Conservation (phyloP, 257 asterid genomes). For the Voacanga thouarsii region DNA sequence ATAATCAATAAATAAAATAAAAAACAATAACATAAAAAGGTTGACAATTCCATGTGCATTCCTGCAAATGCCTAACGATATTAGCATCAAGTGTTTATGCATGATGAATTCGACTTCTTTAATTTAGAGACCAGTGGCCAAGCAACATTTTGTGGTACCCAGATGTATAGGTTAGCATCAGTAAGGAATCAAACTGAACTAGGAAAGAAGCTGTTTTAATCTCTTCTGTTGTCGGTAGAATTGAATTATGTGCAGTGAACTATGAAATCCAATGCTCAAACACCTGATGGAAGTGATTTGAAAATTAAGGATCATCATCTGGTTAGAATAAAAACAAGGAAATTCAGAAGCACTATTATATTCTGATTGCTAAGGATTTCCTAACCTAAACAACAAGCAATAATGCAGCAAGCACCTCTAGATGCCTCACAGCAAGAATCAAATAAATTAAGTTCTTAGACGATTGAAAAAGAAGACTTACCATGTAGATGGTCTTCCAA, state of each 20-base stretch:
- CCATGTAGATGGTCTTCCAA: slow-evolving; percentile 81
- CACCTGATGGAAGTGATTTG: not conserved
- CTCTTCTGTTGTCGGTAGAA: not conserved
- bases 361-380: not conserved
- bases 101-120: not conserved
- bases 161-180: not conserved
- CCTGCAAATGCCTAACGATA: not conserved
- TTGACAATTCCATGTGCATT: not conserved
- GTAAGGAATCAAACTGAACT: not conserved
- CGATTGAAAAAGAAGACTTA: slow-evolving; percentile 19
- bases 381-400: not conserved
- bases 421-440: not conserved
- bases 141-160: not conserved
- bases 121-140: not conserved
- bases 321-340: not conserved
- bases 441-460: not conserved
- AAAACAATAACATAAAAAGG: not conserved
- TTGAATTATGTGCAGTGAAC: not conserved
- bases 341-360: not conserved
- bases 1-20: no score
- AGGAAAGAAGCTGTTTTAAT: not conserved
- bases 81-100: not conserved
- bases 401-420: slow-evolving; percentile 1
- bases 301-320: not conserved
- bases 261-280: not conserved